A percentile compares a stretch with the other conserved stretches of the same genome.
Evolutionary conservation across 306 rosid species (phyloP).

Genomic region (Vigna reflexopilosa): DNA sequence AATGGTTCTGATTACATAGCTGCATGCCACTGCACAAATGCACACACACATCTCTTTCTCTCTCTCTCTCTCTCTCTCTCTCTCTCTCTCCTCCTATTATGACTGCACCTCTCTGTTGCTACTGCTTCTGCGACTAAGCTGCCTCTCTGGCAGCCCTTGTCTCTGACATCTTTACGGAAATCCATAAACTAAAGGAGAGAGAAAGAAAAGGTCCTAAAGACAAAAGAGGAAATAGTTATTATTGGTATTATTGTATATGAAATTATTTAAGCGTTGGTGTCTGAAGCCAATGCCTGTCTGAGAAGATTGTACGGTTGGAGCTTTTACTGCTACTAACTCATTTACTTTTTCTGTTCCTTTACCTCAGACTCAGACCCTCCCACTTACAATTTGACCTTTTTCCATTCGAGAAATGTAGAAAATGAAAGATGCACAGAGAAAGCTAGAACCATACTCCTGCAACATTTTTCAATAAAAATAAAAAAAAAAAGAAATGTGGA

Average conservation of each 20-base stretch:
- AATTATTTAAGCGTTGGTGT: constrained; percentile 64
- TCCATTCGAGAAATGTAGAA: constrained; percentile 47
- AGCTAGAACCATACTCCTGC: constrained; percentile 20
- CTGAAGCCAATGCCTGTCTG: constrained; percentile 63
- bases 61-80: constrained; percentile 4
- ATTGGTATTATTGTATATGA: constrained; percentile 53
- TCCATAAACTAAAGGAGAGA: constrained; percentile 73
- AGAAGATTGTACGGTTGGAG: constrained; percentile 75
- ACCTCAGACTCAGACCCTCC: constrained; percentile 66
- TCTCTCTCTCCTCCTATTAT: constrained; percentile 57
- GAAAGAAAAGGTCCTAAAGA: constrained; percentile 35
- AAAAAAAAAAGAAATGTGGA: not conserved
- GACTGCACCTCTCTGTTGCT: constrained; percentile 84
- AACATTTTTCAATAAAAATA: not conserved
- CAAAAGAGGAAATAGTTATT: constrained; percentile 56
- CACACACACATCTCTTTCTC: not conserved
- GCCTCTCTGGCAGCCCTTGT: constrained; percentile 79
- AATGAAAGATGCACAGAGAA: constrained; percentile 39
- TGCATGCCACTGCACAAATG: constrained; percentile 62
- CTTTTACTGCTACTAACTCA: constrained; percentile 87
- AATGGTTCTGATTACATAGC: constrained; percentile 83
- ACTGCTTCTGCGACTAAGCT: constrained; percentile 70
- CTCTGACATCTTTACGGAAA: constrained; percentile 95
- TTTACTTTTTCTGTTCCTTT: constrained; percentile 83
- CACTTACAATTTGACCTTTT: constrained; percentile 70